Conservation (phyloP, 441 rosid species). For the Daphne laureola region DNA sequence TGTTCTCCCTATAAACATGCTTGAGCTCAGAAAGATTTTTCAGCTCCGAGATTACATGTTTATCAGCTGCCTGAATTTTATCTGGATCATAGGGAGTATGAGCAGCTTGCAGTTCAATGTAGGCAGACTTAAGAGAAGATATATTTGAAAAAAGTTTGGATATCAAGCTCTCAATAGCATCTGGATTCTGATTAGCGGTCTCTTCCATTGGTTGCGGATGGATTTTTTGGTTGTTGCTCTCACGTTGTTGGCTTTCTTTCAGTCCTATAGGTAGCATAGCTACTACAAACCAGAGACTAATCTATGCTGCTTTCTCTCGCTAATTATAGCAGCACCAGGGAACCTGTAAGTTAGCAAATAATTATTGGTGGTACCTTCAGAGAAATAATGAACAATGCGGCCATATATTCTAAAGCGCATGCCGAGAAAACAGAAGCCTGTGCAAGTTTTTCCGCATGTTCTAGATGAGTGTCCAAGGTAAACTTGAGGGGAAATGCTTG, state of each 20-base stretch:
- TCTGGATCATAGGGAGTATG: conserved; percentile 97
- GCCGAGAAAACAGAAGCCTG: background rate
- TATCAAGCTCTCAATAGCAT: conserved; percentile 77
- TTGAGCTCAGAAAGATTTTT: conserved; percentile 82
- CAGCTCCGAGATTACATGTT: conserved; percentile 70
- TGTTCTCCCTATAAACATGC: conserved; percentile 79
- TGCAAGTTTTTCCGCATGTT: background rate
- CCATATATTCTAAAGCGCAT: conserved; percentile 1
- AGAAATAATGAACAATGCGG: background rate
- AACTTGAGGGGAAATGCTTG: background rate
- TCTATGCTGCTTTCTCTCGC: conserved; percentile 13
- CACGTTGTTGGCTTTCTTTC: conserved; percentile 85
- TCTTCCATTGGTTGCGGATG: conserved; percentile 99
- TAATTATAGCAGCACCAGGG: conserved; percentile 15
- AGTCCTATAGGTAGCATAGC: conserved; percentile 85
- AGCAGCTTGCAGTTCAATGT: conserved; percentile 86
- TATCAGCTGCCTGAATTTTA: conserved; percentile 88
- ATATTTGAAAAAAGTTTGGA: conserved; percentile 72
- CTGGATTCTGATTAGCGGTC: conserved; percentile 66
- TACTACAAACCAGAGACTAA: conserved; percentile 33
- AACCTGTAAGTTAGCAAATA: conserved; percentile 22
- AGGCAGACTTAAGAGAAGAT: conserved; percentile 87
- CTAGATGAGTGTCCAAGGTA: background rate
- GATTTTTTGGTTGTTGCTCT: conserved; percentile 77
- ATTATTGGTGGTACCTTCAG: conserved; percentile 1